phyloP scores from a whole-genome alignment of 371 early-diverging fungal species.

The Apophysomyces ossiformis region DNA sequence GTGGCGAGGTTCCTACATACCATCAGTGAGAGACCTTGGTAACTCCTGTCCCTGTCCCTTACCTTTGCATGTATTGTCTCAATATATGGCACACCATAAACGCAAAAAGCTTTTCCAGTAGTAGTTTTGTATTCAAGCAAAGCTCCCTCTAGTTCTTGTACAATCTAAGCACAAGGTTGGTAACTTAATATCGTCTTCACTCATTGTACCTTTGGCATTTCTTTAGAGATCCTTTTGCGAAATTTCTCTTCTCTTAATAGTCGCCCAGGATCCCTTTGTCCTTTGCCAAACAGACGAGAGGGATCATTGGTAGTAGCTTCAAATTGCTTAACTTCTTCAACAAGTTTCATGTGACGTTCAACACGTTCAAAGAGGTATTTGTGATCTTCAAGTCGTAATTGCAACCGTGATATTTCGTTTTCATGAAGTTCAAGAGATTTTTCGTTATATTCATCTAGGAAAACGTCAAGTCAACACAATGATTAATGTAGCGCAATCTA shows the following conservation, averaged over 20 bases:
- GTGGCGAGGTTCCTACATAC: neutral
- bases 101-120: constrained; percentile 37
- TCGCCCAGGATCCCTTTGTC: constrained; percentile 53
- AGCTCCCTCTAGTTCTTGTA: constrained; percentile 42
- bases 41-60: neutral
- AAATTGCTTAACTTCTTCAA: constrained; percentile 48
- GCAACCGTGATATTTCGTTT: constrained; percentile 39
- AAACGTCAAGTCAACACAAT: neutral
- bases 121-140: constrained; percentile 41
- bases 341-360: constrained; percentile 43
- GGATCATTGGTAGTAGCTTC: constrained; percentile 50
- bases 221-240: constrained; percentile 44
- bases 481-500: constrained; percentile 3
- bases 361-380: constrained; percentile 45
- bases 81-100: constrained; percentile 45
- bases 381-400: constrained; percentile 39
- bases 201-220: constrained; percentile 42
- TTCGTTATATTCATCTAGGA: constrained; percentile 28
- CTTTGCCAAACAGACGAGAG: constrained; percentile 48
- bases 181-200: no score
- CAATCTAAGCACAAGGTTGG: constrained; percentile 12
- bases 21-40: neutral
- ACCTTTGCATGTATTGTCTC: constrained; percentile 28
- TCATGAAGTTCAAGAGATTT: constrained; percentile 35
- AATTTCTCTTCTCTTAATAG: constrained; percentile 52